Evolutionary conservation across 257 asterid genomes (phyloP).

Genomic region (Nicotiana obtusifolia): DNA sequence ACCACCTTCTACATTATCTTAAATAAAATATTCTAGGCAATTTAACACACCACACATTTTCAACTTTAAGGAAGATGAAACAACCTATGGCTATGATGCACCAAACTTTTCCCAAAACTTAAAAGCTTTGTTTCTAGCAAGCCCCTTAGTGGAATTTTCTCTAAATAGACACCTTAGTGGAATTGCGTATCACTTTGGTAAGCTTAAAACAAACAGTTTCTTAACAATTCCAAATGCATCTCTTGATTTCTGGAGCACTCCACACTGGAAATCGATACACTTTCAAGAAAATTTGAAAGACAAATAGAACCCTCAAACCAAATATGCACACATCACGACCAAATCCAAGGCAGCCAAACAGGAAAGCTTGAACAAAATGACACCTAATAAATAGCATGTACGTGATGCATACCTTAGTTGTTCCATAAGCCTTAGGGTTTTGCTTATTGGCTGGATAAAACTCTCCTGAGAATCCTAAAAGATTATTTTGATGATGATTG

Average conservation of each 20-base stretch:
- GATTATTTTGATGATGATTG: conserved; percentile 30
- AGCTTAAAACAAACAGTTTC: background rate
- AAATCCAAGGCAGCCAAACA: background rate
- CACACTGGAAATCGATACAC: background rate
- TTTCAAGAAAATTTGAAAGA: background rate
- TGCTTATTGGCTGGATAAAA: conserved; percentile 40
- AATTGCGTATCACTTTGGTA: background rate
- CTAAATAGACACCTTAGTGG: background rate
- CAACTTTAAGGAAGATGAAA: background rate
- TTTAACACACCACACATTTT: background rate
- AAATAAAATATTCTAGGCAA: background rate
- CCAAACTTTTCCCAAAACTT: background rate
- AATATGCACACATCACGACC: background rate
- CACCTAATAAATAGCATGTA: background rate
- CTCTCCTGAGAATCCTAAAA: conserved; percentile 34
- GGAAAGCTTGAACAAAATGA: background rate
- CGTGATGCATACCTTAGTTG: conserved; percentile 40
- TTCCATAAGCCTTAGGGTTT: conserved; percentile 33
- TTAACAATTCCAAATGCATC: background rate
- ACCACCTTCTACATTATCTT: background rate
- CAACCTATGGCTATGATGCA: background rate
- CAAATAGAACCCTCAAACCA: background rate
- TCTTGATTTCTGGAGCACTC: background rate
- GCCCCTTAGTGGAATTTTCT: background rate
- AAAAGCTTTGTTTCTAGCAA: background rate